These are phyloP conservation scores for Acidiella bohemica DNA, from an alignment of 495 filamentous ascomycete species.

Conservation along the genomic window DNA sequence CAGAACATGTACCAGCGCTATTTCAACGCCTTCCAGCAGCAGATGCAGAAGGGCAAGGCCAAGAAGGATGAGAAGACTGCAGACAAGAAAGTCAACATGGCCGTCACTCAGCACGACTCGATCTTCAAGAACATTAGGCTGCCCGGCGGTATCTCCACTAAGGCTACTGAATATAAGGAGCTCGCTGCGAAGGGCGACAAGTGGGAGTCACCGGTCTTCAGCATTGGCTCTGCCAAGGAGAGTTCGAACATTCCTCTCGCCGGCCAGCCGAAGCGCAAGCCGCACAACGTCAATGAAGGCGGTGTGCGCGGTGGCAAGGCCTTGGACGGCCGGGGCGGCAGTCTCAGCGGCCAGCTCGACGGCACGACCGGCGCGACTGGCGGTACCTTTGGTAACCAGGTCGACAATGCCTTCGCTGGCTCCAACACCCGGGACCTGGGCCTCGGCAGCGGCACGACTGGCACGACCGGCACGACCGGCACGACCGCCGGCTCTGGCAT, in stretches of 20 bases:
- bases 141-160: constrained; percentile 80
- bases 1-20: constrained; percentile 85
- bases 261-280: constrained; percentile 55
- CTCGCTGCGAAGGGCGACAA: constrained; percentile 75
- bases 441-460: constrained; percentile 4
- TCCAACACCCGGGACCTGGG: constrained; percentile 10
- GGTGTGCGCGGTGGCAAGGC: constrained; percentile 30
- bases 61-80: constrained; percentile 41
- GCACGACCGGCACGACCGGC: constrained; percentile 17
- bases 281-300: constrained; percentile 34
- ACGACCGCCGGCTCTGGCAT: neutral
- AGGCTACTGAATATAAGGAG: constrained; percentile 89
- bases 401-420: constrained; percentile 15
- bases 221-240: constrained; percentile 63
- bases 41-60: constrained; percentile 57
- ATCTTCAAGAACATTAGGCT: constrained; percentile 81
- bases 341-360: constrained; percentile 9
- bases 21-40: constrained; percentile 57
- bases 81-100: constrained; percentile 75
- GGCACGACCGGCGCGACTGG: constrained; percentile 6
- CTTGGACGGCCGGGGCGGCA: constrained; percentile 18
- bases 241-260: constrained; percentile 54
- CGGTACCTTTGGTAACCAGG: constrained; percentile 11
- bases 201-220: constrained; percentile 93
- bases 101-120: constrained; percentile 77